Evolutionary conservation across 768 basidiomycete species (phyloP).

Genomic region (Boletus patriciae): DNA sequence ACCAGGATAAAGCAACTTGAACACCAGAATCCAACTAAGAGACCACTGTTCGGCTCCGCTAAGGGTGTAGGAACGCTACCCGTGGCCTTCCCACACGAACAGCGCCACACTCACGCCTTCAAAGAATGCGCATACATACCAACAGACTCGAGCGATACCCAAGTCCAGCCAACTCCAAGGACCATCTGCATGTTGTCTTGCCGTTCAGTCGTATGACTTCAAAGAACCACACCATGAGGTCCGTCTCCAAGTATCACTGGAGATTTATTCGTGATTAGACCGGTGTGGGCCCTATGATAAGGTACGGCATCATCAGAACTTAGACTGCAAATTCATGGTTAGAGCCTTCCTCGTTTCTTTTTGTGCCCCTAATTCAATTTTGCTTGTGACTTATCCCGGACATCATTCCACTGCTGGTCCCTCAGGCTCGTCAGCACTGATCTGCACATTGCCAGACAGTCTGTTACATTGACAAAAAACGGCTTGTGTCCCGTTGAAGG

Average conservation of each 20-base stretch:
- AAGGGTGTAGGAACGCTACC: not conserved
- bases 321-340: not conserved
- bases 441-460: too few relatives aligned
- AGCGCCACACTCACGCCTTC: not conserved
- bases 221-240: too few relatives aligned
- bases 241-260: not conserved
- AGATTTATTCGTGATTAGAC: slow-evolving; percentile 4
- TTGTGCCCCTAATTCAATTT: not conserved
- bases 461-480: too few relatives aligned
- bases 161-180: not conserved
- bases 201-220: not conserved
- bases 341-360: not conserved
- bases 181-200: not conserved
- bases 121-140: not conserved
- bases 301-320: slow-evolving; percentile 3
- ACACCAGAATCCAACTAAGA: too few relatives aligned
- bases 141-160: not conserved
- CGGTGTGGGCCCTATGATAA: not conserved
- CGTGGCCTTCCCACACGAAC: not conserved
- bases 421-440: not conserved
- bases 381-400: not conserved
- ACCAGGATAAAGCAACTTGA: too few relatives aligned
- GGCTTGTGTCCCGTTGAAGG: too few relatives aligned
- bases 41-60: too few relatives aligned
- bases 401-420: not conserved